These are phyloP conservation scores for Sporothrix sp. DNA, from an alignment of 2,329 filamentous ascomycete genomes.

Conservation along the genomic window DNA sequence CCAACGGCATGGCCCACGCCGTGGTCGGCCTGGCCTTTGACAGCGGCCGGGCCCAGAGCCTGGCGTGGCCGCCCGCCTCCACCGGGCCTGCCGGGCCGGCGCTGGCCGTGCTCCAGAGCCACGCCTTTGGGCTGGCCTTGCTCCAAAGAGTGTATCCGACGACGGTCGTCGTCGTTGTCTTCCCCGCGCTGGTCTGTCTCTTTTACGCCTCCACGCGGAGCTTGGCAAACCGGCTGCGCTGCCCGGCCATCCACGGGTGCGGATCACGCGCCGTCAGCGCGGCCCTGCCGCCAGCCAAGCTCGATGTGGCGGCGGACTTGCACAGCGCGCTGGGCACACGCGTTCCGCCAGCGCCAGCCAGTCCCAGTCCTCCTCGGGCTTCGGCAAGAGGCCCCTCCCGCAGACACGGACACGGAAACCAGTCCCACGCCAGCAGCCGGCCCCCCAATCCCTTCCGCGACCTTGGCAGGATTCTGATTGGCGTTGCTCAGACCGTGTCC, in stretches of 20 bases:
- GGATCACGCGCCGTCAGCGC: too few relatives aligned
- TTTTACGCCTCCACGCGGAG: not conserved
- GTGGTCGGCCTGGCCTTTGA: conserved; percentile 11
- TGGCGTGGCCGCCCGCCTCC: conserved; percentile 12
- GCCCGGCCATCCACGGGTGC: too few relatives aligned
- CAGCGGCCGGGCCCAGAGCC: not conserved
- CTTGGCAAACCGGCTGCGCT: not conserved
- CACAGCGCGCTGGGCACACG: too few relatives aligned
- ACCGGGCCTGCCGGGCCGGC: too few relatives aligned
- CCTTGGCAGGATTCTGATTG: not conserved
- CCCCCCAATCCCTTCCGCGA: not conserved
- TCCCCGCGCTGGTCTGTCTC: not conserved
- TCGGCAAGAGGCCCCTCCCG: too few relatives aligned
- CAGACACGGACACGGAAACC: too few relatives aligned
- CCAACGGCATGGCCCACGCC: not conserved
- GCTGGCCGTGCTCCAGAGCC: not conserved
- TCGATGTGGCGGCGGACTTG: too few relatives aligned
- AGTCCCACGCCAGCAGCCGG: not conserved
- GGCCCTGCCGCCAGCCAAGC: too few relatives aligned
- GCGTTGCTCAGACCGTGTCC: not conserved
- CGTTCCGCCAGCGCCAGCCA: too few relatives aligned
- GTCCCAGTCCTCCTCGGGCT: too few relatives aligned
- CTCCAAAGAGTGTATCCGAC: not conserved
- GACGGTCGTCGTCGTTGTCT: not conserved
- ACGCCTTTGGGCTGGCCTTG: not conserved